A percentile compares a stretch with the other conserved stretches of the same genome.
Evolutionary conservation across 768 basidiomycete genomes (phyloP).

Genomic region (Lentinula edodes): DNA sequence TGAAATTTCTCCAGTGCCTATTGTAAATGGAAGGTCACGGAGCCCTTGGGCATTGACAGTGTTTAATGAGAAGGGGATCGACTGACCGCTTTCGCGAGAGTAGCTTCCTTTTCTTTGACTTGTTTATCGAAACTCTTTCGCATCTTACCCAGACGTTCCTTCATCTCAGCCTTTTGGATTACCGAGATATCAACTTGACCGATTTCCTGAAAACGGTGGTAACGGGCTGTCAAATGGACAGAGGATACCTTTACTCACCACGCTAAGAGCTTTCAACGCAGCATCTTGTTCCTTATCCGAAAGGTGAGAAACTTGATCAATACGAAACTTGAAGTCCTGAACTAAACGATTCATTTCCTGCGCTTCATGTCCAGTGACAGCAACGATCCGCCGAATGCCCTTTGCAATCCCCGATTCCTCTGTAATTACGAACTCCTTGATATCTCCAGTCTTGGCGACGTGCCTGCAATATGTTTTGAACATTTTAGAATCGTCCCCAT

Average conservation of each 20-base stretch:
- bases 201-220: conserved; percentile 58
- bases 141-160: conserved; percentile 62
- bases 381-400: conserved; percentile 91
- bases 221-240: neutral
- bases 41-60: too few species aligned
- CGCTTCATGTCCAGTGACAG: conserved; percentile 93
- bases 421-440: conserved; percentile 91
- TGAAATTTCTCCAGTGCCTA: conserved; percentile 69
- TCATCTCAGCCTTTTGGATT: conserved; percentile 72
- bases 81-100: conserved; percentile 68
- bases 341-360: conserved; percentile 72
- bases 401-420: conserved; percentile 98
- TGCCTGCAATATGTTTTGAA: conserved; percentile 45
- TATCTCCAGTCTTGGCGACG: conserved; percentile 93
- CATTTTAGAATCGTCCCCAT: neutral
- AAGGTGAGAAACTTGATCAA: conserved; percentile 56
- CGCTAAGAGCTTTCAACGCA: conserved; percentile 75
- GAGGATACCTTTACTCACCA: conserved; percentile 41
- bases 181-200: conserved; percentile 87
- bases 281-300: conserved; percentile 79
- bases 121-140: conserved; percentile 85
- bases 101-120: conserved; percentile 74
- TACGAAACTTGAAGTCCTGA: conserved; percentile 50
- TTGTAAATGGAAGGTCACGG: too few species aligned
- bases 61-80: neutral